Conservation (phyloP, 129 eudicot genomes). For the Flaveria sonorensis region DNA sequence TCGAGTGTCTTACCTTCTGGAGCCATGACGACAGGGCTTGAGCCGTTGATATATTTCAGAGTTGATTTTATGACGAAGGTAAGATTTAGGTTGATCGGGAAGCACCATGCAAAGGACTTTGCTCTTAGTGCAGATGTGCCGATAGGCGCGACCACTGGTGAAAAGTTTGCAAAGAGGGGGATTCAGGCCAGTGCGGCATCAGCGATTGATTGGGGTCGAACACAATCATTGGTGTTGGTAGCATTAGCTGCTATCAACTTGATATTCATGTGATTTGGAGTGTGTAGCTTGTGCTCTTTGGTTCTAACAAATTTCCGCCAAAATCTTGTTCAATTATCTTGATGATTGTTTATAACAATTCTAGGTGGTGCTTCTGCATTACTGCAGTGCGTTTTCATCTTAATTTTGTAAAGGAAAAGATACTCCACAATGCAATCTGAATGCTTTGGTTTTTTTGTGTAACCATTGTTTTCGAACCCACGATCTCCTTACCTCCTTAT, state of each 20-base stretch:
- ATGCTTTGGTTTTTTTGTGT: too few relatives aligned
- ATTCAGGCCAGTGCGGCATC: slow-evolving; percentile 26
- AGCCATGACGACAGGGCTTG: slow-evolving; percentile 23
- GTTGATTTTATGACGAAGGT: slow-evolving; percentile 28
- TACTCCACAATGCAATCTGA: too few relatives aligned
- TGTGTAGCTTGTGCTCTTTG: neutral
- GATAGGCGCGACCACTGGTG: slow-evolving; percentile 27
- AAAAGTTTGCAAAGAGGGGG: slow-evolving; percentile 26
- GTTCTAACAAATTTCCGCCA: neutral
- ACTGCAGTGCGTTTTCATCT: neutral
- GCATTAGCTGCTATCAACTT: slow-evolving; percentile 11
- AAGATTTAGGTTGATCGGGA: slow-evolving; percentile 24
- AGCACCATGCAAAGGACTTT: slow-evolving; percentile 27
- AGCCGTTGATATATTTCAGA: slow-evolving; percentile 20
- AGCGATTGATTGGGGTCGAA: neutral
- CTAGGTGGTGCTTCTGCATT: neutral
- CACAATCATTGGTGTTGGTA: neutral
- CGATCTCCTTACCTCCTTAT: too few relatives aligned
- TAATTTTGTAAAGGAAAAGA: neutral
- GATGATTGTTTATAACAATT: neutral
- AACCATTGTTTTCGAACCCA: too few relatives aligned
- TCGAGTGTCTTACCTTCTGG: slow-evolving; percentile 18
- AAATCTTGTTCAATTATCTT: neutral
- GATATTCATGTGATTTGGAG: slow-evolving; percentile 9
- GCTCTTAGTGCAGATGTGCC: slow-evolving; percentile 31